Base-by-base conservation (phyloP, 257 asterid species). In the Oldenlandia corymbosa region DNA sequence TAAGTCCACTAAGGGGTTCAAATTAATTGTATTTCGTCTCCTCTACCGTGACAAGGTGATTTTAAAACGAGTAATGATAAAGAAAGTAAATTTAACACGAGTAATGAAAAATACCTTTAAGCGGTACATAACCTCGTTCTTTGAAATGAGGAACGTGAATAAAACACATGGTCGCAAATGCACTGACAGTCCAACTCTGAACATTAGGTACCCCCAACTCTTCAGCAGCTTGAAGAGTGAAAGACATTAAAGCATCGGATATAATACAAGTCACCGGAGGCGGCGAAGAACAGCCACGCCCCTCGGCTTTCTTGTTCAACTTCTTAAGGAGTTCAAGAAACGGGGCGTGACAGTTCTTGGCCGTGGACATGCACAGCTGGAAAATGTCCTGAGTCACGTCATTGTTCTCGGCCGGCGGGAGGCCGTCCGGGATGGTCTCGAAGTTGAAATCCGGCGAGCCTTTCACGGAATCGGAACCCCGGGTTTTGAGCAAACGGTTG, bases 371-470 rank as follows among this genome's bases (percentile, higher is more conserved):
- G 18, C 48, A 61, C 28, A 69, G 49, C 47, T 61, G 47, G 55
- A n/a, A 8, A 17, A 51, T 16, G 18, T 69, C 63, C 51, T 60
- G 68, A 16, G 58, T 43, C 1, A 5, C 64, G 8, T 61, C 68
- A 16, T 7, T 36, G 9, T 30, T 30, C 4, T 41, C 45, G 17
- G 32, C 16, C 4, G 53, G 55, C 7, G 60, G 58, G 12, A 69
- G 62, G 55, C 68, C 74, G 14, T 61, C 74, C 6, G 74, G 68
- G 30, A 69, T 69, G 39, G 64, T 30, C 55, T 69, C 64, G 12
- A 41, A 62, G 5, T 28, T 30, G 56, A 55, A 66, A 27, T 32
- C 14, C 2, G 63, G 16, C 8, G 46, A 55, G 39, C 55, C 61
- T 28, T 55, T 31, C 23, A 66, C 24, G 2, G 64, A 66, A 4